A percentile compares a stretch with the other conserved stretches of the same genome.
phyloP scores from a whole-genome alignment of 225 moss, liverwort and hornwort species.

The Sphagnum tenellum region DNA sequence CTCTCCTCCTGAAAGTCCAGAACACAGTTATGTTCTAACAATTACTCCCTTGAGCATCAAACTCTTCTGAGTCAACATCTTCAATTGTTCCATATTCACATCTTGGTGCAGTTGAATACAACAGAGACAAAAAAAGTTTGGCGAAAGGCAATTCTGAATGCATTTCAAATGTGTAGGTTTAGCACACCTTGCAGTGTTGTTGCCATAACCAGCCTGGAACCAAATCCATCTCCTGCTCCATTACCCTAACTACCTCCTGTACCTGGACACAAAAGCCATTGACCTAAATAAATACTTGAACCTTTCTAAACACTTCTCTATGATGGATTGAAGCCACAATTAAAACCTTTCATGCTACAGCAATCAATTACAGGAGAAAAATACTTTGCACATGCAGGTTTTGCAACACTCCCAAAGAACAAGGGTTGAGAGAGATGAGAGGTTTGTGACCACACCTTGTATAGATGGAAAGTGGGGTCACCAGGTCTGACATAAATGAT shows the following conservation, averaged over 20 bases:
- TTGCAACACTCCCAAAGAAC: conserved; percentile 21
- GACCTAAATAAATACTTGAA: too few species aligned
- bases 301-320: too few species aligned
- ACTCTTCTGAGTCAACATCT: too few species aligned
- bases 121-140: conserved; percentile 28
- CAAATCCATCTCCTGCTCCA: conserved; percentile 90
- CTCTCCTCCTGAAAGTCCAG: background rate
- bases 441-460: background rate
- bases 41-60: background rate
- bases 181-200: conserved; percentile 60
- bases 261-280: conserved; percentile 21
- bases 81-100: too few species aligned
- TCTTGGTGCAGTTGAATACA: background rate
- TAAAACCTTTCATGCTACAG: too few species aligned
- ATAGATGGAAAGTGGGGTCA: conserved; percentile 20
- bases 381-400: too few species aligned
- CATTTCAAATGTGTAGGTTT: conserved; percentile 10
- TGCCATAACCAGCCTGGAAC: conserved; percentile 80
- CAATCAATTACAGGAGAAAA: too few species aligned
- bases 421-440: conserved; percentile 3
- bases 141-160: conserved; percentile 20
- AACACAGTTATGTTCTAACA: background rate
- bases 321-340: too few species aligned
- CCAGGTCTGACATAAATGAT: conserved; percentile 33
- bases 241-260: conserved; percentile 61